These are phyloP conservation scores for Chenopodium formosanum DNA, from an alignment of 148 eudicot species.

Conservation along the genomic window DNA sequence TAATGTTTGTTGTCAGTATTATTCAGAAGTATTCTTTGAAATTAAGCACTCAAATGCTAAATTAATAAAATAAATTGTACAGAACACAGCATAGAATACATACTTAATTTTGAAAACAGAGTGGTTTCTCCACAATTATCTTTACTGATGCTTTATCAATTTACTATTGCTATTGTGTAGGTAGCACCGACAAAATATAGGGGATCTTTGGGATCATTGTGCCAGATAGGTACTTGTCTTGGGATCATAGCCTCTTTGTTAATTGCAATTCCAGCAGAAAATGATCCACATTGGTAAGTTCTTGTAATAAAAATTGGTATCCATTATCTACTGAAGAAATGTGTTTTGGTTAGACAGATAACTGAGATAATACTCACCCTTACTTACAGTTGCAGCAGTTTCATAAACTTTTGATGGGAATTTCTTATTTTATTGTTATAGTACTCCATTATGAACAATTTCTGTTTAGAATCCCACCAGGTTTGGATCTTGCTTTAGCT, in stretches of 20 bases:
- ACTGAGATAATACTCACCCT: not conserved
- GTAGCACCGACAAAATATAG: constrained; percentile 78
- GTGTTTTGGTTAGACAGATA: not conserved
- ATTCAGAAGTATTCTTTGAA: not conserved
- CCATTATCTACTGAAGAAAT: not conserved
- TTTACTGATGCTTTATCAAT: not conserved
- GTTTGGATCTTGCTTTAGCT: not conserved
- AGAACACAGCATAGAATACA: not conserved
- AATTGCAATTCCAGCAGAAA: constrained; percentile 59
- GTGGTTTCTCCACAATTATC: not conserved
- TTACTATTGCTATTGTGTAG: constrained; percentile 33
- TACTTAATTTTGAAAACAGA: not conserved
- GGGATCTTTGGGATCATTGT: constrained; percentile 73
- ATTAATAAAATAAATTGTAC: not conserved
- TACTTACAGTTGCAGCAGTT: not conserved
- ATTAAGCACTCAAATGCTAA: not conserved
- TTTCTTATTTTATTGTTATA: no score
- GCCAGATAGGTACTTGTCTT: constrained; percentile 83
- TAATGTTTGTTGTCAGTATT: no score
- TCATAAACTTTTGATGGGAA: not conserved
- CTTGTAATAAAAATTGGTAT: not conserved
- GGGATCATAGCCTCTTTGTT: constrained; percentile 75
- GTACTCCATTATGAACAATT: not conserved
- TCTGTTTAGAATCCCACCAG: not conserved
- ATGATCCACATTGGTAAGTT: constrained; percentile 73